These are phyloP conservation scores for Sarocladium brachiariae DNA, from an alignment of 2,329 filamentous ascomycete species.

Conservation along the genomic window DNA sequence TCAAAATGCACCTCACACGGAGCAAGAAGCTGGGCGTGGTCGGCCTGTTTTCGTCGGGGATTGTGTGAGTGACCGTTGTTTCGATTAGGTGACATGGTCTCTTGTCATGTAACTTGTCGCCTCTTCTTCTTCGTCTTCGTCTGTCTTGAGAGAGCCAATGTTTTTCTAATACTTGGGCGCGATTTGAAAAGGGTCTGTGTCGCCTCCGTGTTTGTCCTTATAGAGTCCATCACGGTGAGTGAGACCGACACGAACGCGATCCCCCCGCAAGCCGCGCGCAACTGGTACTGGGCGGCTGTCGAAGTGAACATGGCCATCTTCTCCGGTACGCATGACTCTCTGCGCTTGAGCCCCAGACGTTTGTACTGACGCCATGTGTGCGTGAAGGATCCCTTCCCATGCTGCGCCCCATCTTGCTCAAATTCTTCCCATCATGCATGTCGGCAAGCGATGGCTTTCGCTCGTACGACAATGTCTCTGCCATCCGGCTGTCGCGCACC, in stretches of 20 bases:
- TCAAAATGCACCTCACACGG: constrained; percentile 16
- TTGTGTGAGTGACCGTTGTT: background rate
- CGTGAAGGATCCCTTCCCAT: background rate
- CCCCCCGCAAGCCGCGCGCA: constrained; percentile 4
- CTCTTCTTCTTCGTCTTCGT: no score
- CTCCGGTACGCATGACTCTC: background rate
- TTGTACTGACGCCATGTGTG: background rate
- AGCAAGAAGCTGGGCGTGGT: constrained; percentile 15
- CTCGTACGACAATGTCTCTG: background rate
- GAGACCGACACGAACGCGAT: background rate
- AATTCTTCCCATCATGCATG: constrained; percentile 2
- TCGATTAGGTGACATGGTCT: no score
- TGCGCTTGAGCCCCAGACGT: background rate
- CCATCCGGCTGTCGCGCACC: background rate
- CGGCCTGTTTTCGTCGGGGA: constrained; percentile 13
- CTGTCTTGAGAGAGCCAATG: no score
- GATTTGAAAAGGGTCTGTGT: constrained; percentile 4
- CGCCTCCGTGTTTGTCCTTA: constrained; percentile 7
- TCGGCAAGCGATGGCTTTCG: background rate
- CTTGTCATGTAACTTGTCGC: no score
- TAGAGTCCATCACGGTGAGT: constrained; percentile 6
- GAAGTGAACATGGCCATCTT: constrained; percentile 9
- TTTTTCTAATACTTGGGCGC: background rate
- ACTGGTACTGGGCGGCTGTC: constrained; percentile 8
- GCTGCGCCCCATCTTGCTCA: constrained; percentile 1